Percentiles rank a stretch among this genome's conserved stretches.
These are phyloP conservation scores for Pseudopediastrum boryanum DNA, from an alignment of 139 green algal species.

Conservation along the genomic window DNA sequence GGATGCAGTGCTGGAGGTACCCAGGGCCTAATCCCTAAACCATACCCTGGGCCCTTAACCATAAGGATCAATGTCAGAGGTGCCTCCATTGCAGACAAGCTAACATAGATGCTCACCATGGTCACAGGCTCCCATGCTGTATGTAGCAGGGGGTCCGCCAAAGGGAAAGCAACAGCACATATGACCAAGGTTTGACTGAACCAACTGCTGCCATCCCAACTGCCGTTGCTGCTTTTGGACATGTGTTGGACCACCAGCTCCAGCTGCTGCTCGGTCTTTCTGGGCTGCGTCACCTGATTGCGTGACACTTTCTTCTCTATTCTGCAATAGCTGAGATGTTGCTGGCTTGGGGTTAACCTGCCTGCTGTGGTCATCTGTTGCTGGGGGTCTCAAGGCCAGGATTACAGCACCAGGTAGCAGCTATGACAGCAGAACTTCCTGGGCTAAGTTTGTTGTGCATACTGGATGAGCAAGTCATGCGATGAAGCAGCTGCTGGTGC, in stretches of 20 bases:
- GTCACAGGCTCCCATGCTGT: not conserved
- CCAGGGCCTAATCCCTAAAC: no score
- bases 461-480: no score
- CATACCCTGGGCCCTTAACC: no score
- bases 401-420: not conserved
- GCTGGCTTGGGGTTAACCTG: not conserved
- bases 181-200: constrained; percentile 6
- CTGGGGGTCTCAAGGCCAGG: not conserved
- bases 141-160: constrained; percentile 41
- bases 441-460: no score
- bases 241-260: no score
- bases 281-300: not conserved
- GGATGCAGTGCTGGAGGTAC: no score
- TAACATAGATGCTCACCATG: no score
- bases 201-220: constrained; percentile 11
- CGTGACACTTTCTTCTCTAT: not conserved
- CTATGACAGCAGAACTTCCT: not conserved
- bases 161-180: constrained; percentile 34
- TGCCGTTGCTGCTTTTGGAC: not conserved
- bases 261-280: no score
- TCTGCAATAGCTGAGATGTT: not conserved
- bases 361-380: no score
- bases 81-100: no score
- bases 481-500: no score
- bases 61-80: no score